A percentile compares a stretch with the other conserved stretches of the same genome.
Evolutionary conservation across 192 early-diverging fungal genomes (phyloP).

Genomic region (Thoreauomyces humboldtii): DNA sequence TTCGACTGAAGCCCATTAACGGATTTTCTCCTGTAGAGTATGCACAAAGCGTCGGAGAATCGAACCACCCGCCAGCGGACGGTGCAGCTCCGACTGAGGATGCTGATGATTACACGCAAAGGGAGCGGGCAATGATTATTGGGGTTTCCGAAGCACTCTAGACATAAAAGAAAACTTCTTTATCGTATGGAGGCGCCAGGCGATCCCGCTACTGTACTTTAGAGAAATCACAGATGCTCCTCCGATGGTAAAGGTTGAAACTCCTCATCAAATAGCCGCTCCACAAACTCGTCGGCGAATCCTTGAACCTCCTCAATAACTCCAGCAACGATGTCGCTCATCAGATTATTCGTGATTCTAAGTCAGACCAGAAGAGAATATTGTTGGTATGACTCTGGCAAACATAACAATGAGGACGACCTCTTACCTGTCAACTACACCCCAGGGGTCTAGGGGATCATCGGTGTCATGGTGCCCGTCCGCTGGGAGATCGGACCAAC

Average conservation of each 20-base stretch:
- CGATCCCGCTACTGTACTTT: no score
- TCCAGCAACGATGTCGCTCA: background rate
- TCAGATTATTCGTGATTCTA: background rate
- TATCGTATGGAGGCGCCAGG: no score
- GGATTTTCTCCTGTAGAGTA: constrained; percentile 20
- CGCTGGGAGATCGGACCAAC: no score
- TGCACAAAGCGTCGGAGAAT: constrained; percentile 19
- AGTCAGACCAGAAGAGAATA: background rate
- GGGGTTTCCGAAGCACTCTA: constrained; percentile 5
- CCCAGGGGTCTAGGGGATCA: no score
- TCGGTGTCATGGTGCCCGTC: no score
- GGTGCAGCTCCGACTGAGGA: background rate
- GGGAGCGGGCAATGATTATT: constrained; percentile 6
- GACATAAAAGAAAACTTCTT: no score
- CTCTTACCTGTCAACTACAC: no score
- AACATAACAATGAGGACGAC: no score
- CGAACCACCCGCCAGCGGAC: background rate
- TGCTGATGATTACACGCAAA: constrained; percentile 1
- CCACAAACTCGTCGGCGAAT: constrained; percentile 5
- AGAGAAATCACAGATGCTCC: no score
- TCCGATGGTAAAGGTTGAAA: background rate
- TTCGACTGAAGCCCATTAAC: constrained; percentile 2
- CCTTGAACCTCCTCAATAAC: background rate
- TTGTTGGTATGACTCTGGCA: no score
- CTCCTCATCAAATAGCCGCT: constrained; percentile 12